Evolutionary conservation across 495 filamentous ascomycete genomes (phyloP).

Genomic region (Penicillium atrosanguineum): DNA sequence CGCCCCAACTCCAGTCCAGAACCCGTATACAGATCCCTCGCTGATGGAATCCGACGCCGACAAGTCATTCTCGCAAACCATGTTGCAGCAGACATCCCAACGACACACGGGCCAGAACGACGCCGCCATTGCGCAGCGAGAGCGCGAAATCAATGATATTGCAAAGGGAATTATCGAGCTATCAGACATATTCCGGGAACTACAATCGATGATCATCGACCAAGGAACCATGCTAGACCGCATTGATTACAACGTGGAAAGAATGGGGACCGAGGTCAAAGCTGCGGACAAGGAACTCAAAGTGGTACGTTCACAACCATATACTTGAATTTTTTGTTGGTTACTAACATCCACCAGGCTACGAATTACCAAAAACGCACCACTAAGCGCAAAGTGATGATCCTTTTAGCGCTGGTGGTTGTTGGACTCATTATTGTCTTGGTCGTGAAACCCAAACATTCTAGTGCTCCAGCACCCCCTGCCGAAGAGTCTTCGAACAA

Average conservation of each 20-base stretch:
- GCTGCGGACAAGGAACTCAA: conserved; percentile 87
- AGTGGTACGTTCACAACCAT: conserved; percentile 52
- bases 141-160: conserved; percentile 96
- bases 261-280: conserved; percentile 86
- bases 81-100: conserved; percentile 72
- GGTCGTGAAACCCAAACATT: conserved; percentile 74
- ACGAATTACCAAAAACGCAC: conserved; percentile 85
- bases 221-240: conserved; percentile 97
- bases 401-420: conserved; percentile 80
- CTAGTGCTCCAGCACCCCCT: conserved; percentile 22
- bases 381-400: conserved; percentile 86
- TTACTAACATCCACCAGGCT: conserved; percentile 41
- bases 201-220: conserved; percentile 96
- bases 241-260: conserved; percentile 97
- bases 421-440: conserved; percentile 84
- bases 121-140: conserved; percentile 81
- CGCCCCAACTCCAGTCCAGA: conserved; percentile 61
- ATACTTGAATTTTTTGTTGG: neutral
- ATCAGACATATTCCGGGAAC: conserved; percentile 90
- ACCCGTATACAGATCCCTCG: conserved; percentile 73
- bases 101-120: conserved; percentile 75
- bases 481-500: conserved; percentile 28
- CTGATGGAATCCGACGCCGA: conserved; percentile 88
- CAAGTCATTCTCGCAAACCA: conserved; percentile 85
- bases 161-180: conserved; percentile 97